phyloP scores from a whole-genome alignment of 352 stramenopile species.

The Phytopythium helicoides region DNA sequence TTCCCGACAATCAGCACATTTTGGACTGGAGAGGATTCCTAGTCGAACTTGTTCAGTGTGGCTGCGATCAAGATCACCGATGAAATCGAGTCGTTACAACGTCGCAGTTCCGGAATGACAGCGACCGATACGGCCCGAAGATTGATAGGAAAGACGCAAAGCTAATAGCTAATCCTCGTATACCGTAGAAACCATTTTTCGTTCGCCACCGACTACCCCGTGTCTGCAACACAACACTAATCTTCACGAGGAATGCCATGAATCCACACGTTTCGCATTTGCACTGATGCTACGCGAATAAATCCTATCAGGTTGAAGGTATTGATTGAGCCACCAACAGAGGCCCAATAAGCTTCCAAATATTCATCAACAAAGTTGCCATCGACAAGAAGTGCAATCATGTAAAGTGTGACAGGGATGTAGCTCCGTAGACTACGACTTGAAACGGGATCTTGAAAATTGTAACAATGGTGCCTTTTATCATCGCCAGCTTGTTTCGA shows the following conservation, averaged over 20 bases:
- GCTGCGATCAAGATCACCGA: background rate
- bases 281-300: constrained; percentile 24
- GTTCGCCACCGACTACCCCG: constrained; percentile 1
- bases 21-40: no score
- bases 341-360: constrained; percentile 37
- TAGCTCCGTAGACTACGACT: constrained; percentile 49
- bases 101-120: background rate
- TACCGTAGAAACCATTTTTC: constrained; percentile 16
- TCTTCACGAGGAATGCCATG: constrained; percentile 31
- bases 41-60: background rate
- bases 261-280: constrained; percentile 49
- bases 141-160: constrained; percentile 36
- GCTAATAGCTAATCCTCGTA: constrained; percentile 34
- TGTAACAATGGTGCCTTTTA: background rate
- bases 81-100: no score
- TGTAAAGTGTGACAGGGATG: constrained; percentile 35
- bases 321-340: constrained; percentile 14
- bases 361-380: constrained; percentile 34
- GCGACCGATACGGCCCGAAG: constrained; percentile 23
- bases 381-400: constrained; percentile 35
- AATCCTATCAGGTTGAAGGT: constrained; percentile 24
- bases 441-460: constrained; percentile 49
- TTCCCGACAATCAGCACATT: no score
- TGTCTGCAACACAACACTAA: constrained; percentile 10
- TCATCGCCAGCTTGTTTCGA: no score